Evolutionary conservation across 148 eudicot species (phyloP), one percentile per base, ranked within the genome.

Genomic region (Cornus suecica): DNA sequence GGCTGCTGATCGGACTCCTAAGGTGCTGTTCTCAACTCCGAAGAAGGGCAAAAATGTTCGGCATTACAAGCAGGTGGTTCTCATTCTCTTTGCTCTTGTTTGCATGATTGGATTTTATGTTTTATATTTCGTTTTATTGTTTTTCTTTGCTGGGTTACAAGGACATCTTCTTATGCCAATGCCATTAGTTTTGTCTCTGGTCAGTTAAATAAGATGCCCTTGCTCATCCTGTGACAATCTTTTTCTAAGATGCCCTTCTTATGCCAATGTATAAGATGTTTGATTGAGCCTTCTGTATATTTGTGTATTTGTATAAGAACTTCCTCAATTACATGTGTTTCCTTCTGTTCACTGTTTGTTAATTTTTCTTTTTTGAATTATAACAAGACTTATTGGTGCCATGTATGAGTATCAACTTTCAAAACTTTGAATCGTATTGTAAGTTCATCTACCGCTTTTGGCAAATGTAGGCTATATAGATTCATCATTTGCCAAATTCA

Each of bases 1-100:
- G 80, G 82, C 70, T 51, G 72, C 76, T 76, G 89, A 84, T 76
- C 83, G 81, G 41, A 81, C 86, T 74, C 73, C 97, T 30, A 90
- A 91, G 69, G 76, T 91, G 77, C 81, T 90, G 27, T 88, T 86
- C 71, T 88, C 97, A 32, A 82, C 88, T 20, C 89, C 90, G 20
- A 90, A 85, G 76, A 86, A 64, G 80, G 84, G 86, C 79, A 88
- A 74, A 83, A 31, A 30, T 85, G 86, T 86, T 79, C 88, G 92
- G 25, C 76, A 86, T 60, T 91, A 72, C 81, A 89, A 87, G 80
- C 91, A 94, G 98, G 98, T 85, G 70, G 73, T 42, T 80, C 60
- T 70, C 24, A 62, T 28, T 66, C 24, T 34, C 61, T 54, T 51
- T 72, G 68, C 64, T 70, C 28, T 13, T 76, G 32, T 66, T 61